Evolutionary conservation across 768 basidiomycete species (phyloP), one percentile per base, ranked within the genome.

Genomic region (Tricholoma sp.): DNA sequence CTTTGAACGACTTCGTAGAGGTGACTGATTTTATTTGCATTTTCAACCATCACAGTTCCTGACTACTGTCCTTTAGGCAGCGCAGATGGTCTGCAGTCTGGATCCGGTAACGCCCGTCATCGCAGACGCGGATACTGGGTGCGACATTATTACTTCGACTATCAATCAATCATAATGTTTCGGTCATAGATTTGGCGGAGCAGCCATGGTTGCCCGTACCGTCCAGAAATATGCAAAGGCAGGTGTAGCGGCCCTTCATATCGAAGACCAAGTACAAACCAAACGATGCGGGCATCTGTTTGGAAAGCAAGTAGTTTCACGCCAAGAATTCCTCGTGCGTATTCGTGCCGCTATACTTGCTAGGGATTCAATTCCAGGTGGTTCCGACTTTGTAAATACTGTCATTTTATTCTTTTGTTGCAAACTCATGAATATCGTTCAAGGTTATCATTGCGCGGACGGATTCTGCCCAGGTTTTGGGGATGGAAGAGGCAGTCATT

Each of bases 251-350:
- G 89, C 75, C 3, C 76, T 88, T 63, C 88, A 91, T 66, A 89
- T 91, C 37, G 88, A 91, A 68, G 88, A 89, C 63, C 88, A 91
- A 70, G 86, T 89, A 1, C 89, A 89, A 66, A 89, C 86, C 1
- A 90, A 90, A 68, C 81, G 88, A 54, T 91, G 88, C 57, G 88
- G 89, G 1, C 89, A 91, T 66, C 72, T 91, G 44, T 76, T 88
- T 66, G 89, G 89, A 49, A 91, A 91, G 69, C 87, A 89, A 66
- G 87, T 91, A 42, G 88, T 91, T 34, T 88, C 86, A 6, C 80
- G 86, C 1, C 88, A 90, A 64, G 89, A 88, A 64, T 87, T 87
- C 59, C 51, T 88, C 29, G 85, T 82, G 9, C 84, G 88, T 39
- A 84, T 91, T 61, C 84, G 88, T 41, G 88, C 89, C 11, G 89